These are phyloP conservation scores for Peniophora sp. DNA, from an alignment of 1,284 basidiomycete species.

Conservation along the genomic window DNA sequence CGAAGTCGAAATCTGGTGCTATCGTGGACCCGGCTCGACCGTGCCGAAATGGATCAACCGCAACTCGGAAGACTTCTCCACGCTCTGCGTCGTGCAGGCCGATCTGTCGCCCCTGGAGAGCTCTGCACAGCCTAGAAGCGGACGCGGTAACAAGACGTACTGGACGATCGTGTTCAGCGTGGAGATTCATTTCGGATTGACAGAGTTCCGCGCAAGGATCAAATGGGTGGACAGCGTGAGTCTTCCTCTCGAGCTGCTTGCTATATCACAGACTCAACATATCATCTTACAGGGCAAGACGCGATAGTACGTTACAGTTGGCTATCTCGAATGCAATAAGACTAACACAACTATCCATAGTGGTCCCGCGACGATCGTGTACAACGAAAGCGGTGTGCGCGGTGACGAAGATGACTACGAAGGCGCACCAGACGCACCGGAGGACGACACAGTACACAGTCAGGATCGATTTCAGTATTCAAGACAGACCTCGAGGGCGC, in stretches of 20 bases:
- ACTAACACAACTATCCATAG: constrained; percentile 25
- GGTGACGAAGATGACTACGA: constrained; percentile 58
- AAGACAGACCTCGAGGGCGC: constrained; percentile 17
- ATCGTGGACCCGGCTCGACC: constrained; percentile 49
- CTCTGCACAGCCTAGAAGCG: constrained; percentile 58
- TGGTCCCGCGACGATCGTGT: constrained; percentile 70
- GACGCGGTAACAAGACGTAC: constrained; percentile 57
- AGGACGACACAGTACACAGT: constrained; percentile 12
- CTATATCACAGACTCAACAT: constrained; percentile 3
- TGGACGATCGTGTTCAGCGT: constrained; percentile 78
- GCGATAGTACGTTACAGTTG: constrained; percentile 45
- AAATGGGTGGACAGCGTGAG: constrained; percentile 73
- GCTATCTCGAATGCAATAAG: background rate
- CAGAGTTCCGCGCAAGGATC: constrained; percentile 71
- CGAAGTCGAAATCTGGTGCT: constrained; percentile 78
- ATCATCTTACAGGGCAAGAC: constrained; percentile 38
- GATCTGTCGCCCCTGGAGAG: constrained; percentile 62
- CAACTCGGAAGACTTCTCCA: constrained; percentile 61
- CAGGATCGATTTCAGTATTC: constrained; percentile 13
- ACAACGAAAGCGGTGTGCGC: constrained; percentile 68
- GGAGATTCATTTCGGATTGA: constrained; percentile 74
- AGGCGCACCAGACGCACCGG: constrained; percentile 20
- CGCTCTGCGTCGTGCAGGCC: constrained; percentile 67
- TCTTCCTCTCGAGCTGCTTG: constrained; percentile 8
- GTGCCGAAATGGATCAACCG: constrained; percentile 68